These are phyloP conservation scores for Trichoderma virens DNA, from an alignment of 495 filamentous ascomycete species.

Conservation along the genomic window DNA sequence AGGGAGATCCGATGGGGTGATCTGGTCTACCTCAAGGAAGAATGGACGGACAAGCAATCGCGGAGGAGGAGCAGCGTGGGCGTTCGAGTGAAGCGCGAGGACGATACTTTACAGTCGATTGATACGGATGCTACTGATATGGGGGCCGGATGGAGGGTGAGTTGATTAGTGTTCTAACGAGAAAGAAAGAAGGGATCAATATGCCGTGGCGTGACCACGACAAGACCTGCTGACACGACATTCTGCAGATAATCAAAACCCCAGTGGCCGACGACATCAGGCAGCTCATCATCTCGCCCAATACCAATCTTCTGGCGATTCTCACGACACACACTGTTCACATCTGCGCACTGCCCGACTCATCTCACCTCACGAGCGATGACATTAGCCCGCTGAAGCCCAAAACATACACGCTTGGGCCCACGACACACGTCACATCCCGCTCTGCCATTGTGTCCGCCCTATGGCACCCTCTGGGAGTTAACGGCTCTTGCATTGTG, in stretches of 20 bases:
- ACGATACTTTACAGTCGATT: neutral
- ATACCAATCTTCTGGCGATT: conserved; percentile 70
- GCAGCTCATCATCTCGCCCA: conserved; percentile 74
- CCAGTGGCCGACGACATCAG: conserved; percentile 67
- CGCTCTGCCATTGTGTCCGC: conserved; percentile 67
- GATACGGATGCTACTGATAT: conserved; percentile 20
- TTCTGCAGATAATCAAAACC: conserved; percentile 55
- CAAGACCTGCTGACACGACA: conserved; percentile 9
- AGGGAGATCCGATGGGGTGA: conserved; percentile 85
- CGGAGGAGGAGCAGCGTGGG: conserved; percentile 24
- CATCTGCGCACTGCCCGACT: conserved; percentile 68
- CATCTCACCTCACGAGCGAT: conserved; percentile 57
- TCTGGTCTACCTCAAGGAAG: conserved; percentile 64
- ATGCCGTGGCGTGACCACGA: neutral
- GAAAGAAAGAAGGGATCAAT: neutral
- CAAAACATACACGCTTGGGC: conserved; percentile 77
- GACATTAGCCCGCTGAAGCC: conserved; percentile 60
- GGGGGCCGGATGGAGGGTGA: conserved; percentile 40
- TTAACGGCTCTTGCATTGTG: conserved; percentile 62
- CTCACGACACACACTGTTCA: conserved; percentile 77
- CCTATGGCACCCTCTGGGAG: conserved; percentile 81
- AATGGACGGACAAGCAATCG: conserved; percentile 49
- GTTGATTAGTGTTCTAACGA: conserved; percentile 12
- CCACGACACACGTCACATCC: conserved; percentile 79
- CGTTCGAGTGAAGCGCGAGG: conserved; percentile 16